These are phyloP conservation scores for Phytophthora sojae DNA, from an alignment of 352 stramenopile species.

Conservation along the genomic window DNA sequence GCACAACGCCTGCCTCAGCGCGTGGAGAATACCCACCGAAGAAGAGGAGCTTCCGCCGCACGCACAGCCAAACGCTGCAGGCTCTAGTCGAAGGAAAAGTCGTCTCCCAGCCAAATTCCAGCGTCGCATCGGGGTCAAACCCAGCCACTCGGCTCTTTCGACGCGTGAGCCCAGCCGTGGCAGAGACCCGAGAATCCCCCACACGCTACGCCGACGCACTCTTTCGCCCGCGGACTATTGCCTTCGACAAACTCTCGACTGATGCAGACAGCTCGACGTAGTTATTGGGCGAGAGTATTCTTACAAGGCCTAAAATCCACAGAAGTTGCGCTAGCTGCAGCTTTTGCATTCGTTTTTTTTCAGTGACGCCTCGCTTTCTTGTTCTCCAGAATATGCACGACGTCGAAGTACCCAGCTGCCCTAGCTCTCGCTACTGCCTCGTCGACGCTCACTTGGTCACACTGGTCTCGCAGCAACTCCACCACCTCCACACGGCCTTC, in stretches of 20 bases:
- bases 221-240: slow-evolving; percentile 4
- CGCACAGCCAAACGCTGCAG: not conserved
- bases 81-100: not conserved
- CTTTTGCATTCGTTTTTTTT: too few species aligned
- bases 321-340: too few species aligned
- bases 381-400: not conserved
- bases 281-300: not conserved
- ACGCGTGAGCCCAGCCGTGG: slow-evolving; percentile 31
- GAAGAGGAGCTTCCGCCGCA: not conserved
- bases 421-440: not conserved
- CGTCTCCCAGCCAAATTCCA: not conserved
- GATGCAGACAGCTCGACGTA: not conserved
- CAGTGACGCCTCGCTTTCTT: not conserved
- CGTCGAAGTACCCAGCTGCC: not conserved
- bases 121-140: not conserved
- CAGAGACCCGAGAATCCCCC: slow-evolving; percentile 23
- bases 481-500: not conserved
- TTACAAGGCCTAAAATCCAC: too few species aligned
- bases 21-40: not conserved
- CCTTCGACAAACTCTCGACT: not conserved
- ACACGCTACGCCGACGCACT: slow-evolving; percentile 41
- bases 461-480: not conserved
- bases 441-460: not conserved
- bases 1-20: not conserved
- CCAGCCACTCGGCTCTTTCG: slow-evolving; percentile 15